Evolutionary conservation across 1,284 basidiomycete genomes (phyloP), one percentile per base, ranked within the genome.

Genomic region (Trichosporon faecale): DNA sequence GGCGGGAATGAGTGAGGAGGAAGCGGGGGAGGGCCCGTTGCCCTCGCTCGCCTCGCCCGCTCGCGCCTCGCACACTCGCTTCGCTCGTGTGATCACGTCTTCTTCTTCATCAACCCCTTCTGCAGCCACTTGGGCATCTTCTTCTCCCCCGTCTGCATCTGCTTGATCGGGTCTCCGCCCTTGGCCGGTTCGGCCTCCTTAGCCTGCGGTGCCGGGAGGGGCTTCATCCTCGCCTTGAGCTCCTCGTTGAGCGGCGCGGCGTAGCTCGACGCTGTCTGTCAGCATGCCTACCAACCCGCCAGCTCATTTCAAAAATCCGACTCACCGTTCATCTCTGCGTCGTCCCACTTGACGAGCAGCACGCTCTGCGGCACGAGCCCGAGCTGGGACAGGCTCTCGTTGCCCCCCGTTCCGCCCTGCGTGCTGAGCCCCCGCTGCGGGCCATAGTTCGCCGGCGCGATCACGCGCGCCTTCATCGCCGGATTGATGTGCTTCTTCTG

Each of bases 351-450:
- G 25, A 84, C 73, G 67, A 83, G 60, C 67, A 84, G 69, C 35
- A 84, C 75, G 71, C 79, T 81, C 77, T 84, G 83, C 5, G 83
- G 83, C 11, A 84, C 82, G 14, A 84, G 69, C 2, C 82, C 80
- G 31, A 84, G 72, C 60, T 82, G 77, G 31, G 70, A 67, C 44
- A 84, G 70, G 2, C 72, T 79, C 75, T 82, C 79, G 44, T 73
- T 76, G 8, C 78, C 77, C 7, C 81, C 81, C 31, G 74, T 79
- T 3, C 81, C 81, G n/a, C 76, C 76, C 66, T 75, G 74, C 37
- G 78, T 66, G 37, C 77, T 74, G 4, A 64, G 67, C 0, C 78
- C 80, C 14, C 76, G 75, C 27, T 78, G 72, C 5, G 69, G 67
- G 4, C 78, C 79, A 57, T 82, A 79, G 35, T 77, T 76, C 21